Evolutionary conservation across 805 yeast genomes (phyloP), one percentile per base, ranked within the genome.

Genomic region (Yamadazyma takamatsuzukensis): DNA sequence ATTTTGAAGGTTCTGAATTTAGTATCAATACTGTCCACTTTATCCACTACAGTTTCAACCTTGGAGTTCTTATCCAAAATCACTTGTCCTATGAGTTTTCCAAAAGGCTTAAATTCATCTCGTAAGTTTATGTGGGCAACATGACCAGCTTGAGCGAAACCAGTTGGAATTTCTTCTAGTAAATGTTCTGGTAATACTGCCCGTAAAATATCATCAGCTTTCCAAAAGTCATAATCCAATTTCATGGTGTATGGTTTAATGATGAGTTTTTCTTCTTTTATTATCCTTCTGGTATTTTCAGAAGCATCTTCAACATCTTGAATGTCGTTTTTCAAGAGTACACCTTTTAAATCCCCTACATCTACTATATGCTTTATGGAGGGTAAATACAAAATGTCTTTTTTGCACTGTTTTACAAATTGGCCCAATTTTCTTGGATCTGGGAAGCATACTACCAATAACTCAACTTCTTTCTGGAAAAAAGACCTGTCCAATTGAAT

Each of bases 61-160:
- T 78, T 74, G 4, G 86, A 73, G 58, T 85, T 88, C 52, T 93
- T 93, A 60, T 90, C 97, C 35, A 93, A 59, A 16, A 90, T 78
- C 1, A 90, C 87, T 54, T 87, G 85, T 0, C 98, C 99, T 39
- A 94, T 93, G 13, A 93, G 53, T 2, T 63, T 43, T 29, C 83
- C 89, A 52, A 71, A 90, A 2, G 94, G 94, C 51, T 86, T 79
- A 61, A 80, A 93, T 50, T 85, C 93, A 25, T 81, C 83, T 27
- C 88, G 69, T 25, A 93, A 58, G 49, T 93, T 93, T 50, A 94
- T 59, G 58, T 93, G 99, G 0, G 97, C 98, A 37, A 93, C 74
- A 59, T 93, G 97, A 0, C 99, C 99, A 0, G 95, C 94, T 22
- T 79, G 77, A 1, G 97, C 85, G 55, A 84, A 93, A 0, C 97